Percentiles rank a stretch among this genome's conserved stretches.
phyloP scores from a whole-genome alignment of 169 alveolate genomes.

The Plasmodium chabaudi region DNA sequence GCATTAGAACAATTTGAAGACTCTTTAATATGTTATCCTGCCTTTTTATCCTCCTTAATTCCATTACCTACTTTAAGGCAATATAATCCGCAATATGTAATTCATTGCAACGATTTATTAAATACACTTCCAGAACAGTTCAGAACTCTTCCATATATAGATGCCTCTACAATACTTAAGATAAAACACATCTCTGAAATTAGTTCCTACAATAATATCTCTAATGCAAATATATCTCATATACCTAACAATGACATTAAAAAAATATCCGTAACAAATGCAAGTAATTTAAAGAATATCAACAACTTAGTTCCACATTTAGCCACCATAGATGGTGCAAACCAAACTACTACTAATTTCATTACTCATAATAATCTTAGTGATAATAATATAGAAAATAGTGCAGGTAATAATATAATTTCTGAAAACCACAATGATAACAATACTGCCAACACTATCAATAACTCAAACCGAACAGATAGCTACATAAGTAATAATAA shows the following conservation, averaged over 20 bases:
- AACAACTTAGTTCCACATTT: not conserved
- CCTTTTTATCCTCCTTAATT: slow-evolving; percentile 79
- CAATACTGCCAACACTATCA: not conserved
- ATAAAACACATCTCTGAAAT: slow-evolving; percentile 40
- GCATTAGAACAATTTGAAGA: slow-evolving; percentile 87
- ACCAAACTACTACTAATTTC: not conserved
- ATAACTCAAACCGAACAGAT: not conserved
- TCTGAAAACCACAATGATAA: not conserved
- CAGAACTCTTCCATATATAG: slow-evolving; percentile 68
- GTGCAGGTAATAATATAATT: not conserved
- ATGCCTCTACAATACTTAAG: slow-evolving; percentile 61
- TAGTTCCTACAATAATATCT: slow-evolving; percentile 21
- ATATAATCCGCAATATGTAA: slow-evolving; percentile 54
- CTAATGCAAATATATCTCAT: slow-evolving; percentile 13
- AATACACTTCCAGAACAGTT: slow-evolving; percentile 59
- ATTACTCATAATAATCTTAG: not conserved
- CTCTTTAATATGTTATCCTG: slow-evolving; percentile 83
- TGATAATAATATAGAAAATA: not conserved
- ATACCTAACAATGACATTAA: slow-evolving; percentile 28
- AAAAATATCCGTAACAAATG: slow-evolving; percentile 13
- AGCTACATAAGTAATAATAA: slow-evolving; percentile 9
- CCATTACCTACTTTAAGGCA: slow-evolving; percentile 40
- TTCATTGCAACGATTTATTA: slow-evolving; percentile 38
- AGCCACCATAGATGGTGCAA: not conserved
- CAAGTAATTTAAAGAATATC: slow-evolving; percentile 20